Percentiles rank a stretch among this genome's conserved stretches.
These are phyloP conservation scores for Aegilops umbellulata DNA, from an alignment of 176 grass and related monocot species.

Conservation along the genomic window DNA sequence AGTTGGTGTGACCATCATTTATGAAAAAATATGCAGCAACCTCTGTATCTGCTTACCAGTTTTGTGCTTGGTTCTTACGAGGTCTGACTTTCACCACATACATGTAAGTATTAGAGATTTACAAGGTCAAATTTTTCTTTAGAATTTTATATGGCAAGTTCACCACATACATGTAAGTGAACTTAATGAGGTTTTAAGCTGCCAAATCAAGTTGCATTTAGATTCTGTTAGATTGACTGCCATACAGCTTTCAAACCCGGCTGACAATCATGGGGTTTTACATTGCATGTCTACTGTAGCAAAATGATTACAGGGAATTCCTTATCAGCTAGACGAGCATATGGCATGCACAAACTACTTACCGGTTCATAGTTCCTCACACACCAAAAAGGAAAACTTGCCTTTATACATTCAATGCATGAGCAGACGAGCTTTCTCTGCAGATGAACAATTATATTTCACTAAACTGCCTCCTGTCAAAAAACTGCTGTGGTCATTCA, in stretches of 20 bases:
- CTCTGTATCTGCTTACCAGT: neutral
- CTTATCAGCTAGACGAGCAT: neutral
- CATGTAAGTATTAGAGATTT: neutral
- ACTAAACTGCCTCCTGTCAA: conserved; percentile 1
- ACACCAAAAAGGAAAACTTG: neutral
- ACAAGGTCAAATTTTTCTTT: neutral
- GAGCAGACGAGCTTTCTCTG: neutral
- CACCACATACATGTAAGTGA: neutral
- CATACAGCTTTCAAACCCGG: neutral
- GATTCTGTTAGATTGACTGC: too few relatives aligned
- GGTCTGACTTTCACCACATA: neutral
- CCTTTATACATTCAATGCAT: neutral
- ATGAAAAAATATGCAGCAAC: neutral
- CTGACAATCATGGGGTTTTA: neutral
- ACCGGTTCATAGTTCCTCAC: neutral
- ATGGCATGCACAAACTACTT: neutral
- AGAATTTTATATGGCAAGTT: neutral
- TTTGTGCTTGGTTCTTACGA: neutral
- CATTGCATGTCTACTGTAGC: neutral
- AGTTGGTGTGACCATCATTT: conserved; percentile 11
- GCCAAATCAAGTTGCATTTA: too few relatives aligned
- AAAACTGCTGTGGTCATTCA: neutral
- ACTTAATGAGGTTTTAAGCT: neutral
- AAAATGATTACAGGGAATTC: neutral
- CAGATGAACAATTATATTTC: neutral